Percentiles rank a stretch among this genome's conserved stretches.
These are phyloP conservation scores for Gymnopilus junonius DNA, from an alignment of 768 basidiomycete species.

Conservation along the genomic window DNA sequence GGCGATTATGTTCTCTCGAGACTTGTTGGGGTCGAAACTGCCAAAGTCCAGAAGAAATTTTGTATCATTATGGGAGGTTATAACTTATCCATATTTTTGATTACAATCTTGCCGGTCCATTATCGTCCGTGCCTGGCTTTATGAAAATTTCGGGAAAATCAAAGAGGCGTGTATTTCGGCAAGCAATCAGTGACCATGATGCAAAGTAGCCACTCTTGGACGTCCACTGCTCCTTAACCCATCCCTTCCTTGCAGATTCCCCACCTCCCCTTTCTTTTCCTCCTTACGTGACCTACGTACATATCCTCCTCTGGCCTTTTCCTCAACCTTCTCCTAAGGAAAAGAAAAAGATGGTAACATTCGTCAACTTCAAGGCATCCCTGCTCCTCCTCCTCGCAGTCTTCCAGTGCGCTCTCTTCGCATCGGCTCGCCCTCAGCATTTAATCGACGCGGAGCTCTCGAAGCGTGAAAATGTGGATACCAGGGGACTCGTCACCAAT, in stretches of 20 bases:
- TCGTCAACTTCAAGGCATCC: neutral
- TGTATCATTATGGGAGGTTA: too few relatives aligned
- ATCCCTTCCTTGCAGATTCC: too few relatives aligned
- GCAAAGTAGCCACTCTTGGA: neutral
- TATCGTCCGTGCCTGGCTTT: neutral
- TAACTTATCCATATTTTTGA: too few relatives aligned
- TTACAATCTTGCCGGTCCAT: too few relatives aligned
- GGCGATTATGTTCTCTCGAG: too few relatives aligned
- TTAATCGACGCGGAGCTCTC: neutral
- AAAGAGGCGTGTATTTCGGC: neutral
- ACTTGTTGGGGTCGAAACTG: too few relatives aligned
- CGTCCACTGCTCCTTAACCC: neutral
- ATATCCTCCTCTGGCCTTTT: neutral
- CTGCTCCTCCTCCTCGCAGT: neutral
- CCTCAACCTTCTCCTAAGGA: neutral
- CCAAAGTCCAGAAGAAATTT: too few relatives aligned
- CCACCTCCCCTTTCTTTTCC: neutral
- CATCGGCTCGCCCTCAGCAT: neutral
- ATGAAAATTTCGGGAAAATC: neutral
- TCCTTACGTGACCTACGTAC: neutral
- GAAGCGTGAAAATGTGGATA: neutral
- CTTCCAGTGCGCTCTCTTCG: neutral
- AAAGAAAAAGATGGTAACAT: neutral
- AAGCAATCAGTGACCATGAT: neutral
- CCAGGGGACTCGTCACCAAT: slow-evolving; percentile 10